phyloP scores from a whole-genome alignment of 768 basidiomycete genomes.

The Tylopilus balloui region DNA sequence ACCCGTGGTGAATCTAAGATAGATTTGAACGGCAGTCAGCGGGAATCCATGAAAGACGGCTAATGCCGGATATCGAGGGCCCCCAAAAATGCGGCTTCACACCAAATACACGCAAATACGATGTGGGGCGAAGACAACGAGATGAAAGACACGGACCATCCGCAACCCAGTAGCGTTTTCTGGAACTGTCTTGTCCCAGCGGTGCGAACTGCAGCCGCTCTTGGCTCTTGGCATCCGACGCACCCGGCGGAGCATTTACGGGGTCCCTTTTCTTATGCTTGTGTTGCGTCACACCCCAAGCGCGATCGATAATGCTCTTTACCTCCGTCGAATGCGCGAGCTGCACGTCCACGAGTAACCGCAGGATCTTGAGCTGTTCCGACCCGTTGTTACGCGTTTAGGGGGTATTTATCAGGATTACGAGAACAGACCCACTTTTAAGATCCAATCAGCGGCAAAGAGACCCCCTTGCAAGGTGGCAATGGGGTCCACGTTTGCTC shows the following conservation, averaged over 20 bases:
- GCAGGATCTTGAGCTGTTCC: conserved; percentile 71
- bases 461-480: conserved; percentile 62
- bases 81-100: conserved; percentile 44
- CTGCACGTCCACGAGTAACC: conserved; percentile 83
- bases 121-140: conserved; percentile 29
- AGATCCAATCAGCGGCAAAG: conserved; percentile 75
- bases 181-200: conserved; percentile 69
- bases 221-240: conserved; percentile 61
- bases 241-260: conserved; percentile 48
- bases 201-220: conserved; percentile 63
- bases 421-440: conserved; percentile 57
- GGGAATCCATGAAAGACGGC: conserved; percentile 31
- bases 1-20: conserved; percentile 77
- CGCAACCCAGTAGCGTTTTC: conserved; percentile 80
- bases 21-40: conserved; percentile 31
- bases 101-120: conserved; percentile 76
- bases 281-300: conserved; percentile 80
- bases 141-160: conserved; percentile 72
- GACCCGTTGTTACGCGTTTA: conserved; percentile 26
- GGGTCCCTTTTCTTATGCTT: conserved; percentile 81
- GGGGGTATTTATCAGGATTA: conserved; percentile 24
- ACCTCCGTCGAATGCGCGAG: conserved; percentile 64
- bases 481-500: conserved; percentile 72
- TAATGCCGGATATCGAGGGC: conserved; percentile 36
- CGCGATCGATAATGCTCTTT: conserved; percentile 71